Evolutionary conservation across 768 basidiomycete genomes (phyloP).

Genomic region (Lentinus tigrinus): DNA sequence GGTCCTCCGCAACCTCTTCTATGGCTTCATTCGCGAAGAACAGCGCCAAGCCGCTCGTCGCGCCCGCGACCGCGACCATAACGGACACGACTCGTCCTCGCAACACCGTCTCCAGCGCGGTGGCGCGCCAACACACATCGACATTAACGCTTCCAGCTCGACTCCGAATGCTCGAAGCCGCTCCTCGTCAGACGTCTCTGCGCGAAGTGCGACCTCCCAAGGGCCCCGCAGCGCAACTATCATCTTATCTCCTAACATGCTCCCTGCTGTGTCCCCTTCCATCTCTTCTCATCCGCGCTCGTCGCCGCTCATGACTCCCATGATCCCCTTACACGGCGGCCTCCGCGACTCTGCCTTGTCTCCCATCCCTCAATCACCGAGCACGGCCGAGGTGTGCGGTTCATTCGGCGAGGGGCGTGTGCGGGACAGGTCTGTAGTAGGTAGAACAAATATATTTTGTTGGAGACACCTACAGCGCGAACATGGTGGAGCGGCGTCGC

Average conservation of each 20-base stretch:
- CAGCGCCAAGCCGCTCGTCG: slow-evolving; percentile 37
- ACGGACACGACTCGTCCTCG: slow-evolving; percentile 9
- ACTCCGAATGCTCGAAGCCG: slow-evolving; percentile 19
- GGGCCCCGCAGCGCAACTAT: slow-evolving; percentile 42
- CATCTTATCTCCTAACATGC: slow-evolving; percentile 61
- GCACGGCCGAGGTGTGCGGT: slow-evolving; percentile 16
- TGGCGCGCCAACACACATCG: slow-evolving; percentile 24
- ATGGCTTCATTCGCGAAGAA: slow-evolving; percentile 73
- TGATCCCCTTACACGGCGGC: slow-evolving; percentile 42
- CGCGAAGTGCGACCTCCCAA: slow-evolving; percentile 5
- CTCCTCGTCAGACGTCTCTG: slow-evolving; percentile 30
- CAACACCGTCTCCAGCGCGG: slow-evolving; percentile 25
- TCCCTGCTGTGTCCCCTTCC: slow-evolving; percentile 59
- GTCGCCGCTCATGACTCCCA: slow-evolving; percentile 58
- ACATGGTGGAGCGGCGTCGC: no score
- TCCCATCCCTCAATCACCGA: slow-evolving; percentile 28
- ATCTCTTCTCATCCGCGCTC: slow-evolving; percentile 42
- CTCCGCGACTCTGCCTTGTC: slow-evolving; percentile 25
- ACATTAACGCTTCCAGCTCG: slow-evolving; percentile 22
- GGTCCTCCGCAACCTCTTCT: slow-evolving; percentile 83
- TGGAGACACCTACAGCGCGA: no score
- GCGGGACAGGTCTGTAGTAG: no score
- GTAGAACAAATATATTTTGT: no score
- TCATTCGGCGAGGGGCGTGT: no score
- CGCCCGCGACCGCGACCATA: slow-evolving; percentile 15